Conservation (phyloP, 805 yeast species). For the Candida coleopterorum region DNA sequence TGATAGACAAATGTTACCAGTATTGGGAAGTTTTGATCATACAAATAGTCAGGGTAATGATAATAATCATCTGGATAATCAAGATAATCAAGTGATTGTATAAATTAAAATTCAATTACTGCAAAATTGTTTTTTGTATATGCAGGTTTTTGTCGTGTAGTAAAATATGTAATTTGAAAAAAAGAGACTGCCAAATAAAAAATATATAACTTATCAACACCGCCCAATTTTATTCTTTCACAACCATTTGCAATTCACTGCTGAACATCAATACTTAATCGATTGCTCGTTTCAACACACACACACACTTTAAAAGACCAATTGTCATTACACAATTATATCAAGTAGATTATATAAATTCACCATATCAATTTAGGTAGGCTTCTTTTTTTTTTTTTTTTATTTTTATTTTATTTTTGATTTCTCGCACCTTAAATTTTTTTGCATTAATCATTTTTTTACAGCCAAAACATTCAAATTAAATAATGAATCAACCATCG, state of each 20-base stretch:
- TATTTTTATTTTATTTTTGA: not conserved
- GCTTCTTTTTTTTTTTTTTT: no score
- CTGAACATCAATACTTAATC: no score
- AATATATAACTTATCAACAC: no score
- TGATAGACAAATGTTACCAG: not conserved
- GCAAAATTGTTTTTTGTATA: not conserved
- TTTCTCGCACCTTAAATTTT: slow-evolving; percentile 6
- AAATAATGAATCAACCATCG: slow-evolving; percentile 1
- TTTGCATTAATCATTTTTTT: slow-evolving; percentile 4
- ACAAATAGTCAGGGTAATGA: not conserved
- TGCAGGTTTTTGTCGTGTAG: slow-evolving; percentile 4
- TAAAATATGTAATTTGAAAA: no score
- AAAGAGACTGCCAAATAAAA: slow-evolving; percentile 5
- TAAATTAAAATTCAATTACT: not conserved
- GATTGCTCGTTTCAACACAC: no score
- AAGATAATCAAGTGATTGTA: not conserved
- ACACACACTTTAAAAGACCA: no score
- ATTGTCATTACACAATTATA: no score
- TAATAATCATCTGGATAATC: not conserved
- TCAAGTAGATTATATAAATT: no score
- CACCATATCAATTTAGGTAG: no score
- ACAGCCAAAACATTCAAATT: not conserved
- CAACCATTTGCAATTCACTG: not conserved
- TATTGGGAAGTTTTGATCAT: not conserved
- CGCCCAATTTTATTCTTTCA: not conserved